Evolutionary conservation across 345 rosid genomes (phyloP).

Genomic region (Ceriops tagal): DNA sequence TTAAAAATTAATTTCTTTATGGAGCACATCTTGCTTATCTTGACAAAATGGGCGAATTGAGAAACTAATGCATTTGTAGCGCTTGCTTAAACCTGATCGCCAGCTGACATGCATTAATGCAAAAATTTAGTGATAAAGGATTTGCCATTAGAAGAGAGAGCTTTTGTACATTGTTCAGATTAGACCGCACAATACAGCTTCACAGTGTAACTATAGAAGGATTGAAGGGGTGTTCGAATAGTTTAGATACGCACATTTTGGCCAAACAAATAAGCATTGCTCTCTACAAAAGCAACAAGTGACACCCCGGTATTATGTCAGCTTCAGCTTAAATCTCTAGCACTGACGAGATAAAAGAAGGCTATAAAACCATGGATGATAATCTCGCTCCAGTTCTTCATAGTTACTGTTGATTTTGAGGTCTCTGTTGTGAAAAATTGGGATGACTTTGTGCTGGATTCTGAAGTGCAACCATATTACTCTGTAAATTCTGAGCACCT

Average conservation of each 20-base stretch:
- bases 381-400: not conserved
- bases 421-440: slow-evolving; percentile 63
- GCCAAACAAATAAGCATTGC: not conserved
- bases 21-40: no score
- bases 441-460: slow-evolving; percentile 58
- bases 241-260: not conserved
- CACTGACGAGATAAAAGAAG: not conserved
- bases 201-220: not conserved
- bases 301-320: no score
- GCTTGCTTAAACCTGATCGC: no score
- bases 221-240: no score
- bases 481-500: slow-evolving; percentile 64
- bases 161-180: no score
- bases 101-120: no score
- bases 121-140: no score
- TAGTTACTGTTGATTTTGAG: slow-evolving; percentile 65
- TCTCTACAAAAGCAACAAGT: no score
- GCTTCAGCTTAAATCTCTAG: not conserved
- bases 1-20: no score
- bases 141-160: no score
- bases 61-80: no score
- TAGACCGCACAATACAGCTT: not conserved
- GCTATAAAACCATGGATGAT: not conserved
- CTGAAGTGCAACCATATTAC: slow-evolving; percentile 66
- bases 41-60: no score